Conservation (phyloP, 1,139 yeast species). For the Saccharomyces hybrid region DNA sequence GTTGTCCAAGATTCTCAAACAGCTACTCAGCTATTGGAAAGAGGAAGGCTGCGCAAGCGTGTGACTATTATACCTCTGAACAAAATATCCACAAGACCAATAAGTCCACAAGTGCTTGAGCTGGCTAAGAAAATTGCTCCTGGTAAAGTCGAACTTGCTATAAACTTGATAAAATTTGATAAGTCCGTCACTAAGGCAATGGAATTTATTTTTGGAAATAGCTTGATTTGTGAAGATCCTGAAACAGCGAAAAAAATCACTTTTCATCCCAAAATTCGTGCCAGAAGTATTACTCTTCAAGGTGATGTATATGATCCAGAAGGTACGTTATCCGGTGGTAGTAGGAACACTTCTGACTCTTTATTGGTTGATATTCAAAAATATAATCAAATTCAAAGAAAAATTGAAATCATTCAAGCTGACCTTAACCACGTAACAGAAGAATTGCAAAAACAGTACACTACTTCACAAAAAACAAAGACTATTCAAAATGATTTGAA, state of each 20-base stretch:
- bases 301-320: conserved; percentile 96
- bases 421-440: conserved; percentile 38
- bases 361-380: conserved; percentile 60
- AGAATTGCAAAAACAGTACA: conserved; percentile 41
- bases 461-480: conserved; percentile 45
- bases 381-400: conserved; percentile 45
- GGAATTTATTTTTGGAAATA: conserved; percentile 85
- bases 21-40: conserved; percentile 73
- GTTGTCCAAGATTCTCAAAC: conserved; percentile 83
- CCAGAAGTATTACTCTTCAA: conserved; percentile 83
- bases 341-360: conserved; percentile 52
- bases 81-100: conserved; percentile 57
- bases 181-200: conserved; percentile 67
- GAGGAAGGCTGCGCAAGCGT: conserved; percentile 69
- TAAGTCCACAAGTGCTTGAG: conserved; percentile 39
- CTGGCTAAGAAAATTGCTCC: conserved; percentile 59
- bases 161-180: conserved; percentile 70
- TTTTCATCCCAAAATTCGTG: conserved; percentile 72
- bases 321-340: conserved; percentile 96
- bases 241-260: conserved; percentile 83
- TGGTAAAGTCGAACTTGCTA: conserved; percentile 78
- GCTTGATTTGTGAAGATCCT: conserved; percentile 82
- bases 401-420: conserved; percentile 38
- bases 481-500: conserved; percentile 58
- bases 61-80: conserved; percentile 91